A percentile compares a stretch with the other conserved stretches of the same genome.
phyloP scores from a whole-genome alignment of 1,284 basidiomycete genomes.

The Apiotrichum brassicae region DNA sequence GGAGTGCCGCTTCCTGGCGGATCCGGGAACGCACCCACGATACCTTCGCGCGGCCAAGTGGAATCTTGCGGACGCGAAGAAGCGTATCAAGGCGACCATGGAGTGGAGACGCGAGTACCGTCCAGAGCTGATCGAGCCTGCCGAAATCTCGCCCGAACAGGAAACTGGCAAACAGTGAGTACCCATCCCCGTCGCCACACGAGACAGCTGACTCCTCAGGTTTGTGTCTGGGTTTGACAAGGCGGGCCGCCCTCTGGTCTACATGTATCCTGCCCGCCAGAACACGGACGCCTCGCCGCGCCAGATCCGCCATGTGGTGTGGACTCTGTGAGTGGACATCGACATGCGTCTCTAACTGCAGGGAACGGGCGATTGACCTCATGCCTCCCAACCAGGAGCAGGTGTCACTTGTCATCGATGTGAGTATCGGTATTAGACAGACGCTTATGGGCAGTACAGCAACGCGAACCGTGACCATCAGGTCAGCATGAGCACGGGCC shows the following conservation, averaged over 20 bases:
- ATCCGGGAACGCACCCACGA: conserved; percentile 65
- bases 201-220: conserved; percentile 44
- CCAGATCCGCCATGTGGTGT: conserved; percentile 74
- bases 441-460: neutral
- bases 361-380: conserved; percentile 76
- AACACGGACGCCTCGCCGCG: conserved; percentile 69
- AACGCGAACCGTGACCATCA: conserved; percentile 55
- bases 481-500: conserved; percentile 65
- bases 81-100: conserved; percentile 65
- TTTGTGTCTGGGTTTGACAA: conserved; percentile 74
- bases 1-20: conserved; percentile 68
- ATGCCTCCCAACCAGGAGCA: conserved; percentile 77
- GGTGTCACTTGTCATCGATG: conserved; percentile 70
- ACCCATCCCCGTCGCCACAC: neutral
- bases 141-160: conserved; percentile 64
- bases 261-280: conserved; percentile 74
- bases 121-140: conserved; percentile 72
- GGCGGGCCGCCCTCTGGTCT: conserved; percentile 72
- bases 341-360: conserved; percentile 30
- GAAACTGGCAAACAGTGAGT: conserved; percentile 79
- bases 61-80: conserved; percentile 68
- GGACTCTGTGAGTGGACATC: conserved; percentile 59
- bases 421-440: conserved; percentile 18
- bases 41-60: conserved; percentile 81
- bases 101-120: conserved; percentile 75